A percentile compares a stretch with the other conserved stretches of the same genome.
Conservation (phyloP, 1,284 basidiomycete species). For the Salmacisia buchloeana region DNA sequence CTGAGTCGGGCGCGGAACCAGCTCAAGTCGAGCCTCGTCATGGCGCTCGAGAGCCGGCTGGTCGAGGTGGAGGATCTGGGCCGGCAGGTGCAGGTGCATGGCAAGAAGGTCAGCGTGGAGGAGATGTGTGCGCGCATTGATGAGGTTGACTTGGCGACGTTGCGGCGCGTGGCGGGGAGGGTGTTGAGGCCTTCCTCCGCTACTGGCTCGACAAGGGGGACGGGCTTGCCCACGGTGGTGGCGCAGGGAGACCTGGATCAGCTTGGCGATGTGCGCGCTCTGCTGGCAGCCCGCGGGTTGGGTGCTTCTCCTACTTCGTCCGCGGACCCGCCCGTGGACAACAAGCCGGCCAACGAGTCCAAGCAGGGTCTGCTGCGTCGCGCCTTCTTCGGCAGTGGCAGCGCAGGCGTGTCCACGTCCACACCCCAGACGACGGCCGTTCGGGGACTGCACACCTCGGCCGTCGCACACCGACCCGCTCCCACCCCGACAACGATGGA, state of each 20-base stretch:
- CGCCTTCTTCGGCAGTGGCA: background rate
- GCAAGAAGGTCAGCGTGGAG: constrained; percentile 74
- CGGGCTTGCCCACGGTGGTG: constrained; percentile 40
- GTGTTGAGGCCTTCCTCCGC: constrained; percentile 58
- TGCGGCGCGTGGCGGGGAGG: constrained; percentile 68
- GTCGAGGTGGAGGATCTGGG: constrained; percentile 63
- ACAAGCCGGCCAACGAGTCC: background rate
- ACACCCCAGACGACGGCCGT: too few species aligned
- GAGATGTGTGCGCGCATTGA: constrained; percentile 93
- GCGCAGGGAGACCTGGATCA: constrained; percentile 41
- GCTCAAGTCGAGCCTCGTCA: constrained; percentile 85
- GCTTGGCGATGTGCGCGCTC: constrained; percentile 35
- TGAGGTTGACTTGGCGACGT: constrained; percentile 65
- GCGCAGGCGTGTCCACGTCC: background rate
- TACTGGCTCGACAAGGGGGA: constrained; percentile 16
- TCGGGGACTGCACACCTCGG: background rate
- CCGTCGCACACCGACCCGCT: too few species aligned
- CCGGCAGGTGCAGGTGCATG: constrained; percentile 80
- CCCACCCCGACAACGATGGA: too few species aligned
- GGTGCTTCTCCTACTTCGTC: constrained; percentile 16
- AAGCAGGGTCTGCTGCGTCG: background rate
- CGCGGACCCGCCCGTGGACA: background rate
- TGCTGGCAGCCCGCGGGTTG: constrained; percentile 35
- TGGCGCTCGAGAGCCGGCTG: constrained; percentile 86
- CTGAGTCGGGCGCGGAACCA: constrained; percentile 88